A percentile compares a stretch with the other conserved stretches of the same genome.
phyloP scores from a whole-genome alignment of 1,284 basidiomycete species.

The Sphagnurus paluster region DNA sequence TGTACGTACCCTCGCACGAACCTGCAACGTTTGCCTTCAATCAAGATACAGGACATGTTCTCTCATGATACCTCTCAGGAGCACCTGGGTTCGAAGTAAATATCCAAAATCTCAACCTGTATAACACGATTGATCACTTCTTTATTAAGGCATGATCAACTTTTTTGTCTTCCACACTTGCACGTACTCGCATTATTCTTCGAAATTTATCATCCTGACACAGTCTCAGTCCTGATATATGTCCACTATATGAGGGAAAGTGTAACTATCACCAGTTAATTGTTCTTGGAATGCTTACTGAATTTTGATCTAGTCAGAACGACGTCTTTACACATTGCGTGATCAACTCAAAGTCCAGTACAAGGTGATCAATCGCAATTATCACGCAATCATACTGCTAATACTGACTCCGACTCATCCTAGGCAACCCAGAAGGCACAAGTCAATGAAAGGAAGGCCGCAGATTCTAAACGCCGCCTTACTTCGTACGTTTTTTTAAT shows the following conservation, averaged over 20 bases:
- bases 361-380: slow-evolving; percentile 26
- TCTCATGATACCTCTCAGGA: slow-evolving; percentile 53
- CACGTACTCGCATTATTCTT: slow-evolving; percentile 32
- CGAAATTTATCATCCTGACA: not conserved
- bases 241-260: slow-evolving; percentile 51
- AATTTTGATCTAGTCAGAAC: slow-evolving; percentile 34
- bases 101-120: no score
- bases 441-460: slow-evolving; percentile 78
- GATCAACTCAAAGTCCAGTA: slow-evolving; percentile 73
- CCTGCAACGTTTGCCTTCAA: not conserved
- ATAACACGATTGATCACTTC: slow-evolving; percentile 9
- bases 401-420: not conserved
- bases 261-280: slow-evolving; percentile 30
- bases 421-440: slow-evolving; percentile 82
- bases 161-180: slow-evolving; percentile 64
- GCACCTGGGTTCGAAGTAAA: slow-evolving; percentile 57
- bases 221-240: slow-evolving; percentile 50
- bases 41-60: slow-evolving; percentile 42
- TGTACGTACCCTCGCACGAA: slow-evolving; percentile 41
- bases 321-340: slow-evolving; percentile 43
- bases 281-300: not conserved
- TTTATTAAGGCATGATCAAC: slow-evolving; percentile 55
- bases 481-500: slow-evolving; percentile 56
- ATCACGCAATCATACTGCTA: not conserved
- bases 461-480: slow-evolving; percentile 78